phyloP scores from a whole-genome alignment of 768 basidiomycete species.

The Candolleomyces eurysporus region DNA sequence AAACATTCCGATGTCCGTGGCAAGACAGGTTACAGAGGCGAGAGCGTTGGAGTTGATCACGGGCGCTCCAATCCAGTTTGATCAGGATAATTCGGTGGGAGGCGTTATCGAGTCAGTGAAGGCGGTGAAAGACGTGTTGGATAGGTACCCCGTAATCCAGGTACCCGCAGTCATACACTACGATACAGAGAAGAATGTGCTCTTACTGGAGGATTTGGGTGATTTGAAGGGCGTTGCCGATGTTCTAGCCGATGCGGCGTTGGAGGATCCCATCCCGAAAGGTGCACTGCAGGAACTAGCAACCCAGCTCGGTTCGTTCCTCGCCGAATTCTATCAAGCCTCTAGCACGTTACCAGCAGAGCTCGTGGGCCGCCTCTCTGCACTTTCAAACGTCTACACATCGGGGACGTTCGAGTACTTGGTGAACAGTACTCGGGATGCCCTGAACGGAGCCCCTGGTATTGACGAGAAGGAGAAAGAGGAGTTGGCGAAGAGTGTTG shows the following conservation, averaged over 20 bases:
- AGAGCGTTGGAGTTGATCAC: constrained; percentile 17
- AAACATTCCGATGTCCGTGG: constrained; percentile 14
- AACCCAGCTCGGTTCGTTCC: constrained; percentile 13
- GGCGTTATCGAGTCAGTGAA: not conserved
- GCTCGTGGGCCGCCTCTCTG: constrained; percentile 1
- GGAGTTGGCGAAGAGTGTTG: not conserved
- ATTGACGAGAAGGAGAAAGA: constrained; percentile 12
- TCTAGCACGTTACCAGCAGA: constrained; percentile 13
- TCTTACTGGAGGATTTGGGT: constrained; percentile 25
- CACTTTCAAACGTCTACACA: not conserved
- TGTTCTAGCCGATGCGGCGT: constrained; percentile 4
- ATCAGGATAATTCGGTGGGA: too few species aligned
- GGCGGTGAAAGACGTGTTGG: constrained; percentile 5
- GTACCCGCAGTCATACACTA: constrained; percentile 18
- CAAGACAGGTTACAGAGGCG: constrained; percentile 21
- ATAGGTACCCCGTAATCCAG: constrained; percentile 1
- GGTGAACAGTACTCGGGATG: constrained; percentile 8
- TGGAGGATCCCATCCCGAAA: not conserved
- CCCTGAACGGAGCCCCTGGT: constrained; percentile 8
- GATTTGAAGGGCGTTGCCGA: constrained; percentile 13
- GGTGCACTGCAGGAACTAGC: constrained; percentile 5
- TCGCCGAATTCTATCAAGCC: constrained; percentile 11
- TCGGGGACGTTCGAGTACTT: constrained; percentile 12
- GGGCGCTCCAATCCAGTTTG: not conserved
- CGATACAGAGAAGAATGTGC: constrained; percentile 17